phyloP scores from a whole-genome alignment of 768 basidiomycete species.

The Pleurotus pulmonarius region DNA sequence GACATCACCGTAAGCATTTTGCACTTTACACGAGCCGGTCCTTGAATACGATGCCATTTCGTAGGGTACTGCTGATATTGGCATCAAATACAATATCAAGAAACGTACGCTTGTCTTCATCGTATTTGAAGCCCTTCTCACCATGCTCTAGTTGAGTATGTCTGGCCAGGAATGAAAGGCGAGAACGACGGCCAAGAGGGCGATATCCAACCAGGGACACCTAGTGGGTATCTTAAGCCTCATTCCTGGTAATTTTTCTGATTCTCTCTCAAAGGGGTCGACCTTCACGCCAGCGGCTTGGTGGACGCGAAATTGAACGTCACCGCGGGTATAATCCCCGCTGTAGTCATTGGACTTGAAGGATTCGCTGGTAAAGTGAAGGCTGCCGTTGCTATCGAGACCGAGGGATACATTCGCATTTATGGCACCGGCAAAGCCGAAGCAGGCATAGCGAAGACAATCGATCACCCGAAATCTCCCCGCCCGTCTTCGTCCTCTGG shows the following conservation, averaged over 20 bases:
- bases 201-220: neutral
- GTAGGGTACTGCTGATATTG: slow-evolving; percentile 4
- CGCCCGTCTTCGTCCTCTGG: too few relatives aligned
- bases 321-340: neutral
- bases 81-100: slow-evolving; percentile 4
- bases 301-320: slow-evolving; percentile 2
- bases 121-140: neutral
- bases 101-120: neutral
- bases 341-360: slow-evolving; percentile 2
- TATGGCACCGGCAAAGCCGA: neutral
- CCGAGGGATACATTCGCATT: neutral
- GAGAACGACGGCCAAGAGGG: slow-evolving; percentile 2
- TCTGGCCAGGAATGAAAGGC: slow-evolving; percentile 1
- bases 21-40: neutral
- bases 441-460: neutral
- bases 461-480: neutral
- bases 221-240: neutral
- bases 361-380: slow-evolving; percentile 3
- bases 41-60: neutral
- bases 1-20: neutral
- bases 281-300: neutral
- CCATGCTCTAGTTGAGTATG: neutral
- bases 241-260: neutral
- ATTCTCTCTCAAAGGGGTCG: neutral
- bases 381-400: neutral